Conservation (phyloP, 306 rosid species). For the Senna siamea region DNA sequence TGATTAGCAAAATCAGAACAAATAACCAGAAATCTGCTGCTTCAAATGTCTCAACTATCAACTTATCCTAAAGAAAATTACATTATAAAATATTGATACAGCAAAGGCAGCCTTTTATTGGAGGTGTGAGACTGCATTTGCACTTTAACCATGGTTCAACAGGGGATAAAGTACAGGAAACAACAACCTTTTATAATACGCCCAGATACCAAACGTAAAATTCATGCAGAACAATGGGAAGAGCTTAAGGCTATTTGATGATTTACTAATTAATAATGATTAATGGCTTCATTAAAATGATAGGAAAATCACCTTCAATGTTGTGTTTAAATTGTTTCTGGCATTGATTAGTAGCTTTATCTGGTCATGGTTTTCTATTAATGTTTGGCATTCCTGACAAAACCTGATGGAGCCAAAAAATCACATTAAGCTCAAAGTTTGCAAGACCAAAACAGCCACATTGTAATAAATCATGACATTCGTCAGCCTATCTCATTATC, state of each 20-base stretch:
- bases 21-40: slow-evolving; percentile 17
- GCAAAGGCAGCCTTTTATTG: slow-evolving; percentile 26
- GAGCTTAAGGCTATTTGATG: slow-evolving; percentile 6
- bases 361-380: slow-evolving; percentile 95
- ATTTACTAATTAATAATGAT: not conserved
- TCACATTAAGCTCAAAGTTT: slow-evolving; percentile 39
- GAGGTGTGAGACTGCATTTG: slow-evolving; percentile 24
- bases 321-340: slow-evolving; percentile 90
- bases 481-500: slow-evolving; percentile 31
- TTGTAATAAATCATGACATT: slow-evolving; percentile 28
- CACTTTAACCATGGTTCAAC: slow-evolving; percentile 24
- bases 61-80: slow-evolving; percentile 33
- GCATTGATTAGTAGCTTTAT: slow-evolving; percentile 98
- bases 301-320: slow-evolving; percentile 73
- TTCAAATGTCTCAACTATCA: slow-evolving; percentile 22
- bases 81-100: slow-evolving; percentile 1
- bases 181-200: slow-evolving; percentile 17
- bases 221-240: slow-evolving; percentile 26
- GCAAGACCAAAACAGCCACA: slow-evolving; percentile 34
- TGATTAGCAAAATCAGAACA: slow-evolving; percentile 33
- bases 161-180: slow-evolving; percentile 26
- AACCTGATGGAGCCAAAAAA: slow-evolving; percentile 61
- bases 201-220: slow-evolving; percentile 13
- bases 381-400: slow-evolving; percentile 92
- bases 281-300: slow-evolving; percentile 21